These are phyloP conservation scores for Diaporthe sp. DNA, from an alignment of 2,329 filamentous ascomycete species.

Conservation along the genomic window DNA sequence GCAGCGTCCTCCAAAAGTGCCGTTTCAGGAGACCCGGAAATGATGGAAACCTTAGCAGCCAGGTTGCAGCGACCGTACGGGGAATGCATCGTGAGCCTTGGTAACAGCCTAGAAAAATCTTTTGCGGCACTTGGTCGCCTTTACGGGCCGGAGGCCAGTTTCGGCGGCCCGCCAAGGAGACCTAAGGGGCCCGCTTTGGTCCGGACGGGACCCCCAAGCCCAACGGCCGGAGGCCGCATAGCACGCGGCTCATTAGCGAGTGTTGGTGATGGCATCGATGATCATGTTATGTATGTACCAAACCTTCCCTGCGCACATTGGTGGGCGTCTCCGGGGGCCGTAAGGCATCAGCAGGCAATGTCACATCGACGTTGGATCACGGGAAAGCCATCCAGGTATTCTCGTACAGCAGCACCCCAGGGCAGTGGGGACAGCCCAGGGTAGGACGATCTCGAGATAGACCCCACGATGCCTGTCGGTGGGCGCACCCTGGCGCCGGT, in stretches of 20 bases:
- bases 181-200: conserved; percentile 32
- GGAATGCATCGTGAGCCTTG: conserved; percentile 32
- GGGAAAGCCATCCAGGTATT: neutral
- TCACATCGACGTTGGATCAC: conserved; percentile 22
- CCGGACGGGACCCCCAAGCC: conserved; percentile 9
- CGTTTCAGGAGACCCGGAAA: conserved; percentile 16
- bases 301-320: neutral
- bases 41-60: neutral
- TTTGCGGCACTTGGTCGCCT: conserved; percentile 32
- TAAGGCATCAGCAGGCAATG: conserved; percentile 22
- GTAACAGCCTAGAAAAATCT: conserved; percentile 34
- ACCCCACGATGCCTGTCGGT: conserved; percentile 21
- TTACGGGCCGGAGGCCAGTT: conserved; percentile 19
- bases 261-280: conserved; percentile 32
- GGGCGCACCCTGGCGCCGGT: neutral
- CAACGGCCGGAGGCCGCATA: conserved; percentile 35
- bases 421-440: neutral
- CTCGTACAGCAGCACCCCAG: conserved; percentile 15
- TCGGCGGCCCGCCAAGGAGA: conserved; percentile 24
- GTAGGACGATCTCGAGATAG: conserved; percentile 22
- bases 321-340: neutral
- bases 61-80: conserved; percentile 3
- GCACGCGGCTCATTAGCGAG: conserved; percentile 4
- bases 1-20: neutral
- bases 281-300: conserved; percentile 14